A percentile compares a stretch with the other conserved stretches of the same genome.
Conservation (phyloP, 163 green algal species). For the Botryococcus braunii region DNA sequence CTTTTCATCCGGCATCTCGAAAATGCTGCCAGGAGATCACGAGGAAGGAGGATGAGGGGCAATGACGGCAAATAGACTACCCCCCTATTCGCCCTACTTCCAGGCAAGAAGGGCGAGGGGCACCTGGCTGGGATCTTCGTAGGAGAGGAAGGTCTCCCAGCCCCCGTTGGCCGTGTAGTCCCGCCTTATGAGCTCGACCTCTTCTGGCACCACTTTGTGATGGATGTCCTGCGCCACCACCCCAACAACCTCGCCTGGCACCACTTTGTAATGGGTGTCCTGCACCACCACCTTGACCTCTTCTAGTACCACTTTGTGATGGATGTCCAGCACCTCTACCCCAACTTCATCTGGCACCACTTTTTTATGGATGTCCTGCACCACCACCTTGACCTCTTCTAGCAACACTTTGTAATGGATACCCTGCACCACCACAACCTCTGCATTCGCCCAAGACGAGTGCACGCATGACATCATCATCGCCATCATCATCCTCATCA, state of each 20-base stretch:
- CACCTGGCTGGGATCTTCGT: slow-evolving; percentile 88
- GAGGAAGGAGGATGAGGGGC: no score
- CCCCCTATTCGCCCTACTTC: no score
- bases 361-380: slow-evolving; percentile 80
- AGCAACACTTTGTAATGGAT: no score
- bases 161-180: slow-evolving; percentile 91
- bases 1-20: no score
- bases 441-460: no score
- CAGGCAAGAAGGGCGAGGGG: no score
- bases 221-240: slow-evolving; percentile 70
- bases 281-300: slow-evolving; percentile 89
- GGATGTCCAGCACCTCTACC: slow-evolving; percentile 89
- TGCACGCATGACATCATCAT: no score
- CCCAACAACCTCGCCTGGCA: background rate
- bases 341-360: slow-evolving; percentile 74
- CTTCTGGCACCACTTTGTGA: slow-evolving; percentile 49
- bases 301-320: slow-evolving; percentile 60
- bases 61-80: no score
- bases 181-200: slow-evolving; percentile 88
- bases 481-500: no score
- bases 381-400: no score
- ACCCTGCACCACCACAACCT: no score
- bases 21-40: no score
- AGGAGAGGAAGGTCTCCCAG: slow-evolving; percentile 96
- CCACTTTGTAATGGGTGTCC: slow-evolving; percentile 44